Evolutionary conservation across 2,329 filamentous ascomycete genomes (phyloP).

Genomic region (Zalaria obscura): DNA sequence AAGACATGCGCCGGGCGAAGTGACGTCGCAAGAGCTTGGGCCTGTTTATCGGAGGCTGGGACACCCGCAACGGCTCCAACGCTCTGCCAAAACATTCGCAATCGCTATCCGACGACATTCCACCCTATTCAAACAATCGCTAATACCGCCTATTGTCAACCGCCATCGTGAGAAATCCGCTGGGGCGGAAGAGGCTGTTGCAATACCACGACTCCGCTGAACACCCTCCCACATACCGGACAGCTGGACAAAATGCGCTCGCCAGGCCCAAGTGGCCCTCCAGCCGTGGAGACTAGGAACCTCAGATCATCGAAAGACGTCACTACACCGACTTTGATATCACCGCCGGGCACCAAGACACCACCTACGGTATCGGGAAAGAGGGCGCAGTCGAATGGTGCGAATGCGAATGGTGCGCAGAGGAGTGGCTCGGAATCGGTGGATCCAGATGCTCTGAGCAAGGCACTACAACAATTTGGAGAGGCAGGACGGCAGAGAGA

Average conservation of each 20-base stretch:
- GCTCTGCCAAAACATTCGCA: background rate
- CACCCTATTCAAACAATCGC: background rate
- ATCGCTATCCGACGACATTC: background rate
- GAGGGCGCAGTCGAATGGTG: slow-evolving; percentile 18
- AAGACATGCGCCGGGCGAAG: background rate
- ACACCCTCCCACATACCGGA: background rate
- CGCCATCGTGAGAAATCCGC: background rate
- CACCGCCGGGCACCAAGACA: slow-evolving; percentile 46
- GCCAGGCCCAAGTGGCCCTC: background rate
- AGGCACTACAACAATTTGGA: slow-evolving; percentile 48
- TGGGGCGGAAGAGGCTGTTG: background rate
- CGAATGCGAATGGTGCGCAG: slow-evolving; percentile 8
- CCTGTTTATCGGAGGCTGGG: background rate
- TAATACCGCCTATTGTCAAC: background rate
- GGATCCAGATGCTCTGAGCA: slow-evolving; percentile 44
- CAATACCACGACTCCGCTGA: background rate
- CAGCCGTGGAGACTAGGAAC: background rate
- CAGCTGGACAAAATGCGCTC: background rate
- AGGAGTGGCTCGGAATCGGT: slow-evolving; percentile 37
- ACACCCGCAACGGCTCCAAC: background rate
- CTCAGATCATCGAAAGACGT: slow-evolving; percentile 12
- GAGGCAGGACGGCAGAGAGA: slow-evolving; percentile 44
- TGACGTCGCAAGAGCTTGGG: background rate
- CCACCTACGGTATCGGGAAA: slow-evolving; percentile 42
- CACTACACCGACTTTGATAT: slow-evolving; percentile 32